A percentile compares a stretch with the other conserved stretches of the same genome.
Conservation (phyloP, 441 rosid species). For the Gossypium schwendimanii region DNA sequence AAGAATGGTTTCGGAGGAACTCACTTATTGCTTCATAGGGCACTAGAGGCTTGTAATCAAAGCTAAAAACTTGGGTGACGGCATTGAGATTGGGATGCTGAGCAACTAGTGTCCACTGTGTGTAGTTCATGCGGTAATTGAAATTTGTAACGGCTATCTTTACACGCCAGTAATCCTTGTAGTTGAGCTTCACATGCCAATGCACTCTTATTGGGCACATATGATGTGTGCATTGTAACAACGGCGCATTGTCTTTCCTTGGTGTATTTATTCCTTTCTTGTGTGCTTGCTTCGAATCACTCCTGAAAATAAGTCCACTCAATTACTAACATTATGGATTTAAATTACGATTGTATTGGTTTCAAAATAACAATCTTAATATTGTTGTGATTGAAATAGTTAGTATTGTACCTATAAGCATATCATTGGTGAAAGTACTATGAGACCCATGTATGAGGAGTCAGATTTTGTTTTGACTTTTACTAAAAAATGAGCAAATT, state of each 20-base stretch:
- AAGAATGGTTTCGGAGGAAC: slow-evolving; percentile 14
- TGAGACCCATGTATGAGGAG: no score
- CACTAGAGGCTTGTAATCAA: slow-evolving; percentile 72
- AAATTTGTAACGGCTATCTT: slow-evolving; percentile 82
- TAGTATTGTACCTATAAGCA: no score
- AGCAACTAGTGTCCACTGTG: slow-evolving; percentile 80
- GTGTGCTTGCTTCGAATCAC: slow-evolving; percentile 47
- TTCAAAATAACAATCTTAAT: no score
- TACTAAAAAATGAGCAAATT: no score
- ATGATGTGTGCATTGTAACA: slow-evolving; percentile 85
- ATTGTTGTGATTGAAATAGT: no score
- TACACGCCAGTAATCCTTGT: slow-evolving; percentile 78
- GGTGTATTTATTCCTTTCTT: slow-evolving; percentile 48
- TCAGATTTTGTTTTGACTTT: no score
- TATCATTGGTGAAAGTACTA: no score
- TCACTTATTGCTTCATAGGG: slow-evolving; percentile 75
- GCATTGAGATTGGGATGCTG: slow-evolving; percentile 90
- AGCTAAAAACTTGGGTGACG: slow-evolving; percentile 83
- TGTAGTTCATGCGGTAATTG: slow-evolving; percentile 77
- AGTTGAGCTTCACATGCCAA: slow-evolving; percentile 88
- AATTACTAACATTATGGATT: no score
- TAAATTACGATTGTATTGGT: background rate
- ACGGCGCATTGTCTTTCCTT: slow-evolving; percentile 53
- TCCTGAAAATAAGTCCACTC: slow-evolving; percentile 27
- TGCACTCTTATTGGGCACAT: slow-evolving; percentile 91